Conservation (phyloP, 2,329 filamentous ascomycete species). For the Fusarium domesticum region DNA sequence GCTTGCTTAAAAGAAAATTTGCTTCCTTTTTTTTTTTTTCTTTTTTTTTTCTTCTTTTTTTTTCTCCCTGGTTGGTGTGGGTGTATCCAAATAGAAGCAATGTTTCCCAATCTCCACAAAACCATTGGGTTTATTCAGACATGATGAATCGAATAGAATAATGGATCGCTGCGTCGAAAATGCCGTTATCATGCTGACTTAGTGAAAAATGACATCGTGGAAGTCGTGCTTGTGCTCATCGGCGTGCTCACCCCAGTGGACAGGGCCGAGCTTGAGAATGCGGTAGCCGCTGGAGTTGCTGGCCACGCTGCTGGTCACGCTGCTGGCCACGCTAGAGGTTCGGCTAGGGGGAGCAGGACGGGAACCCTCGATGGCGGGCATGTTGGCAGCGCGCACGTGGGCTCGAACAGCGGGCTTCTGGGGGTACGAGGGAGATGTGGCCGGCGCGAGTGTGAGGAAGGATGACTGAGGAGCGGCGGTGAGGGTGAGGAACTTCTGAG, state of each 20-base stretch:
- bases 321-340: constrained; percentile 40
- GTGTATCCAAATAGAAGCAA: constrained; percentile 1
- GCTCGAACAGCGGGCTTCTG: constrained; percentile 36
- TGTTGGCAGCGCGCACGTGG: constrained; percentile 22
- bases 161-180: constrained; percentile 14
- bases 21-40: constrained; percentile 1
- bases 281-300: constrained; percentile 40
- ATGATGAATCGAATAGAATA: constrained; percentile 7
- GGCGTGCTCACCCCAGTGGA: constrained; percentile 60
- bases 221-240: constrained; percentile 57
- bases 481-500: constrained; percentile 28
- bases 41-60: not conserved
- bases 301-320: constrained; percentile 31
- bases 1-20: no score
- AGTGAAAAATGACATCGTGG: constrained; percentile 46
- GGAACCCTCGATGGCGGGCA: constrained; percentile 27
- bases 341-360: constrained; percentile 40
- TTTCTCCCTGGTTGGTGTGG: not conserved
- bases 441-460: constrained; percentile 59
- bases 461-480: constrained; percentile 24
- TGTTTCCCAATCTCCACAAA: no score
- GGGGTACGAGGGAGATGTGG: constrained; percentile 56
- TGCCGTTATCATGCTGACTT: constrained; percentile 10
- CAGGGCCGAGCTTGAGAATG: constrained; percentile 63
- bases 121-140: no score